Conservation (phyloP, 2,329 filamentous ascomycete species). For the Aspergillus felis region DNA sequence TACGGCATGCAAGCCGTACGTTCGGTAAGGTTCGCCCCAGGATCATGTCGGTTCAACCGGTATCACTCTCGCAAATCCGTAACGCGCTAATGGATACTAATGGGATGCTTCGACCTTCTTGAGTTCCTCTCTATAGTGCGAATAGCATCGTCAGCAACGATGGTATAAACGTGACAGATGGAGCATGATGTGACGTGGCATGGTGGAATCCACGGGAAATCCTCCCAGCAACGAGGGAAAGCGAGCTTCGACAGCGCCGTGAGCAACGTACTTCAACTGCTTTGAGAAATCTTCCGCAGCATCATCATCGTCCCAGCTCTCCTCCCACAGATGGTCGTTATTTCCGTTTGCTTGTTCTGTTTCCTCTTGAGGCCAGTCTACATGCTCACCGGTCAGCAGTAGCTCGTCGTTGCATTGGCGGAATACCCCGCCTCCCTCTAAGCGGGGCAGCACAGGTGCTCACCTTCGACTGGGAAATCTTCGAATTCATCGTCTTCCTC, state of each 20-base stretch:
- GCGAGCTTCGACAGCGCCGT: not conserved
- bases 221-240: not conserved
- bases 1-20: not conserved
- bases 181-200: not conserved
- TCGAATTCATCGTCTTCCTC: constrained; percentile 99
- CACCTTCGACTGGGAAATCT: constrained; percentile 96
- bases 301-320: constrained; percentile 99
- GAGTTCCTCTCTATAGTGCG: constrained; percentile 60
- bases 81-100: constrained; percentile 45
- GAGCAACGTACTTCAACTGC: constrained; percentile 73
- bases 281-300: constrained; percentile 93
- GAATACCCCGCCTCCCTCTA: not conserved
- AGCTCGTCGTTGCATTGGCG: not conserved
- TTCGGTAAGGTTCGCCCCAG: not conserved
- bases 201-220: too few relatives aligned
- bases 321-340: constrained; percentile 90
- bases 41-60: not conserved
- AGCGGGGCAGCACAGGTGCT: constrained; percentile 2
- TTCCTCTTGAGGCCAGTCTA: constrained; percentile 92
- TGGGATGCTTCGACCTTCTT: constrained; percentile 86
- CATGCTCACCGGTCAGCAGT: constrained; percentile 8
- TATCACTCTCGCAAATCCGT: constrained; percentile 4
- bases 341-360: constrained; percentile 63
- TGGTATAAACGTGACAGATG: not conserved
- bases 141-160: constrained; percentile 3